These are phyloP conservation scores for Lasiodiplodia sp. DNA, from an alignment of 2,329 filamentous ascomycete species.

Conservation along the genomic window DNA sequence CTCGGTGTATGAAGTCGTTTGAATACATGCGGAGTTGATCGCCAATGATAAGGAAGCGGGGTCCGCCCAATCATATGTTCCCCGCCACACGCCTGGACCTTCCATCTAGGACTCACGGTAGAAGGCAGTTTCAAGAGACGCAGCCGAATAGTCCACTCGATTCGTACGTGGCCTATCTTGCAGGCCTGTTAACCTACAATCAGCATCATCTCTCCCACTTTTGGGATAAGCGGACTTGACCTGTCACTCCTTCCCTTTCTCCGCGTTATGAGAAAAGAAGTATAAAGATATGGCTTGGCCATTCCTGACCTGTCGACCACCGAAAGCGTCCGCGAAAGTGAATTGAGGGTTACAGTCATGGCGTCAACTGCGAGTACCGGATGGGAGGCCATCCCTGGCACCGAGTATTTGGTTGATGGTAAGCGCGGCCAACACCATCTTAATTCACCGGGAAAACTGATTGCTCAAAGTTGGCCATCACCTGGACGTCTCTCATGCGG, in stretches of 20 bases:
- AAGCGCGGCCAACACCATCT: neutral
- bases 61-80: neutral
- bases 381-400: constrained; percentile 41
- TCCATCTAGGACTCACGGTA: neutral
- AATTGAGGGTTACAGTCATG: neutral
- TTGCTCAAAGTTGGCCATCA: constrained; percentile 3
- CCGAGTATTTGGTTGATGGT: constrained; percentile 44
- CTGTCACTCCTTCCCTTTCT: neutral
- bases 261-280: neutral
- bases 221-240: neutral
- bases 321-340: neutral
- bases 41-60: constrained; percentile 13
- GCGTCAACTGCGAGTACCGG: neutral
- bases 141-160: neutral
- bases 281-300: no score
- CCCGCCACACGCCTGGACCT: constrained; percentile 2
- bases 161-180: neutral
- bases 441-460: neutral
- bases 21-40: neutral
- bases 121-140: no score
- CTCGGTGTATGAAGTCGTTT: neutral
- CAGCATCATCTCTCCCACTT: neutral
- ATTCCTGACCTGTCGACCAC: no score
- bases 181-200: neutral
- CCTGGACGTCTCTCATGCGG: constrained; percentile 34